Evolutionary conservation across 805 yeast species (phyloP), one percentile per base, ranked within the genome.

Genomic region (Pichia cephalocereana): DNA sequence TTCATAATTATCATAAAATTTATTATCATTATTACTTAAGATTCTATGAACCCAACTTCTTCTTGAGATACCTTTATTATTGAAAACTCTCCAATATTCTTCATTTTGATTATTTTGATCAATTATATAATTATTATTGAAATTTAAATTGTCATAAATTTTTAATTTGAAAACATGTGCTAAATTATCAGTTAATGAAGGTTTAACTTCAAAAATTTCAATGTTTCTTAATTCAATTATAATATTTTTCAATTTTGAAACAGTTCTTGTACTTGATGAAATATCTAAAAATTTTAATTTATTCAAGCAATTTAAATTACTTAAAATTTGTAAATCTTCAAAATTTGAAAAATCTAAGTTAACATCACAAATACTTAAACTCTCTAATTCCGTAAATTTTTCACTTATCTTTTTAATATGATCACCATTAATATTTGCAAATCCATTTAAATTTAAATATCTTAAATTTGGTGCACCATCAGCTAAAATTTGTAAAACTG

Each of bases 11-110:
- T 50, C 55, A 43, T 47, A 50, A 19, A 46, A 44, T 41, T 44
- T 34, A 27, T 46, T 44, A 14, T 52, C 55, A 9, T 42, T 34
- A 7, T n/a, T 12, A 12, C 46, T 45, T 8, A 38, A 31, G 12
- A 52, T 44, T 28, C 41, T 45, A 40, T 52, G 55, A 17, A 88
- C 62, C 96, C 96, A 88, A 12, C 86, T 82, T 52, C 96, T 72
- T 52, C 96, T 71, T 6, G 95, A 95, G 54, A 79, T 81, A 8
- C 65, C 64, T 45, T 57, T 61, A 48, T 77, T 74, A 54, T 76
- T 80, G 58, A 68, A 75, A 48, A 70, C 69, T 55, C 71, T 75
- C 82, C 82, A 77, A 46, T 23, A 37, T 30, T 53, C 58, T 46
- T 60, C 63, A 10, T 26, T 30, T 40, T 32, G 17, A 27, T 27